Percentiles rank a stretch among this genome's conserved stretches.
Evolutionary conservation across 495 filamentous ascomycete genomes (phyloP).

Genomic region (Lentithecium fluviatile): DNA sequence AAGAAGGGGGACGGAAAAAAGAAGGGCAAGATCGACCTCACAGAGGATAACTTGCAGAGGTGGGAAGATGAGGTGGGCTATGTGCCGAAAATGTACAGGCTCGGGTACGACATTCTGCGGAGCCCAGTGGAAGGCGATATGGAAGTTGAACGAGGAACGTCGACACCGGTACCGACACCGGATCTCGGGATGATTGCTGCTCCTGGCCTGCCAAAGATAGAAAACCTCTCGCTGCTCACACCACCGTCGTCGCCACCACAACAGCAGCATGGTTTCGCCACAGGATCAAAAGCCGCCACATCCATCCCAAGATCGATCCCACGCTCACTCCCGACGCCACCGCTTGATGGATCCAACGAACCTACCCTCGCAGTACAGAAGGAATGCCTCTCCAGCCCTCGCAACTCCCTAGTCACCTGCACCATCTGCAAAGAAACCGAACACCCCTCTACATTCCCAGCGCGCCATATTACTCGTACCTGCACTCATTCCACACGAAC

Average conservation of each 20-base stretch:
- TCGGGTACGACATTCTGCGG: slow-evolving; percentile 1
- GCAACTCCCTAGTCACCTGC: background rate
- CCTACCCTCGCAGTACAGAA: background rate
- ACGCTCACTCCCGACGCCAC: too few species aligned
- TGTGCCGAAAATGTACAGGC: slow-evolving; percentile 6
- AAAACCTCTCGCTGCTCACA: background rate
- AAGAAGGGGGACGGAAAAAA: background rate
- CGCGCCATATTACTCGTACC: background rate
- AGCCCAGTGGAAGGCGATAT: background rate
- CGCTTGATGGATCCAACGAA: background rate
- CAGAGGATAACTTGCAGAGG: slow-evolving; percentile 11
- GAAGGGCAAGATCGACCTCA: background rate
- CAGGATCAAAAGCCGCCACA: too few species aligned
- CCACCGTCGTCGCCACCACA: too few species aligned
- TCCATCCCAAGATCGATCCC: too few species aligned
- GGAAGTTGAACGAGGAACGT: background rate
- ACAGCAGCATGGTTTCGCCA: too few species aligned
- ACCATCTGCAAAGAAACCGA: slow-evolving; percentile 15
- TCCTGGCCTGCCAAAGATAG: background rate
- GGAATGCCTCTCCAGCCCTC: background rate
- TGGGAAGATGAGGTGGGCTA: slow-evolving; percentile 6
- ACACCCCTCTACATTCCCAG: background rate
- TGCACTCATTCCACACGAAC: slow-evolving; percentile 11
- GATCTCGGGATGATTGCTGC: background rate
- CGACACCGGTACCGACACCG: background rate